phyloP scores from a whole-genome alignment of 768 basidiomycete species.

The Fomitopsis pulvina region DNA sequence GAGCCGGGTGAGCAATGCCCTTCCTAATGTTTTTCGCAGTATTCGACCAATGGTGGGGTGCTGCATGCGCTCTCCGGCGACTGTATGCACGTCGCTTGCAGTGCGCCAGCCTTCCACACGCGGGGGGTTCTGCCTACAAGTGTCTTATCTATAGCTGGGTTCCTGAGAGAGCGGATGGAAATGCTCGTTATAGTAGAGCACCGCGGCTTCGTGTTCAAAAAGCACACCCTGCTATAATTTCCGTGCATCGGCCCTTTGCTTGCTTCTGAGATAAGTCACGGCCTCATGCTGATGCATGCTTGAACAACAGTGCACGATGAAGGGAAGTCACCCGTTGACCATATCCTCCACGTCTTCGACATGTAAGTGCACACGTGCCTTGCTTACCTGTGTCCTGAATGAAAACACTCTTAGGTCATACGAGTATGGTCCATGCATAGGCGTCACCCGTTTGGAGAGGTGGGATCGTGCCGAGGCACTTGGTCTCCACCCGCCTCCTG shows the following conservation, averaged over 20 bases:
- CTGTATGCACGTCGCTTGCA: too few relatives aligned
- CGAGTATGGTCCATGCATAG: conserved; percentile 76
- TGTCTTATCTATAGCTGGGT: too few relatives aligned
- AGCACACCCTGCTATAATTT: too few relatives aligned
- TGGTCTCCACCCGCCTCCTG: conserved; percentile 72
- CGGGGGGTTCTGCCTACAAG: too few relatives aligned
- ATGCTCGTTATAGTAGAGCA: too few relatives aligned
- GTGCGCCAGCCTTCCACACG: too few relatives aligned
- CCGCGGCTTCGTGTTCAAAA: too few relatives aligned
- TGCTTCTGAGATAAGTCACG: too few relatives aligned
- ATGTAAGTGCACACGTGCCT: not conserved
- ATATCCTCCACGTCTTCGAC: conserved; percentile 54
- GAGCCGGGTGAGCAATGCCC: conserved; percentile 47
- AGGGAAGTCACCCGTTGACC: conserved; percentile 54
- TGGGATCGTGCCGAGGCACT: conserved; percentile 82
- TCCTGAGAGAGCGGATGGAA: too few relatives aligned
- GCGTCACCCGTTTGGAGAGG: conserved; percentile 74
- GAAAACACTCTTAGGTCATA: conserved; percentile 42
- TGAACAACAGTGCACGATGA: conserved; percentile 52
- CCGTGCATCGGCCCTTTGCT: too few relatives aligned
- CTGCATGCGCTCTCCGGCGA: too few relatives aligned
- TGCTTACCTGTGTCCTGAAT: conserved; percentile 7
- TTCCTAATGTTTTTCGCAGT: not conserved
- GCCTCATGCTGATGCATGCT: not conserved
- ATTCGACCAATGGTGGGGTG: not conserved